Evolutionary conservation across 306 rosid genomes (phyloP).

Genomic region (Cajanus cajan): DNA sequence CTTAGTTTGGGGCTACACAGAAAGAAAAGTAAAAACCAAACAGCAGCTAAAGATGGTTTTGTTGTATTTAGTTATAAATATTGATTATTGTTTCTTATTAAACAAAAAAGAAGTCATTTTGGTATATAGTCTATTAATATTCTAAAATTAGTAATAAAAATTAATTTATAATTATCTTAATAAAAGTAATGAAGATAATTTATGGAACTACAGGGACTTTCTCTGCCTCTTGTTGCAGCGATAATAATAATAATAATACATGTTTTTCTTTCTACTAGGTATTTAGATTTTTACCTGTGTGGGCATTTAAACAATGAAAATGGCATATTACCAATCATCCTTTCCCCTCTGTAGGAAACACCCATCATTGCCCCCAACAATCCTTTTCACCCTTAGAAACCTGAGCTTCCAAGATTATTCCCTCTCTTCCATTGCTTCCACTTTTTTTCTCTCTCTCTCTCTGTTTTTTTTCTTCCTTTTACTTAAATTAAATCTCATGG

Average conservation of each 20-base stretch:
- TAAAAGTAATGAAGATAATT: too few species aligned
- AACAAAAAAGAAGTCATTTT: too few species aligned
- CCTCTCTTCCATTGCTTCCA: slow-evolving; percentile 37
- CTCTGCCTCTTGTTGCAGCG: too few species aligned
- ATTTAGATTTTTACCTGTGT: slow-evolving; percentile 23
- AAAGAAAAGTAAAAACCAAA: background rate
- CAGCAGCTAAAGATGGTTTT: background rate
- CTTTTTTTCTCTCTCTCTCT: background rate
- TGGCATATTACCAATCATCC: slow-evolving; percentile 99
- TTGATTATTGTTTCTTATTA: background rate
- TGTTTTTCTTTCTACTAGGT: too few species aligned
- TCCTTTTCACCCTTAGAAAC: slow-evolving; percentile 95
- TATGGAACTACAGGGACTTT: too few species aligned
- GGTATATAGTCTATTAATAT: too few species aligned
- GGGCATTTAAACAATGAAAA: slow-evolving; percentile 87
- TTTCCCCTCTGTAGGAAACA: slow-evolving; percentile 99
- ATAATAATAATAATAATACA: too few species aligned
- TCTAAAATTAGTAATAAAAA: too few species aligned
- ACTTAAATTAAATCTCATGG: background rate
- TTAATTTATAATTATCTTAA: too few species aligned
- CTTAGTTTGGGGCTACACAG: background rate
- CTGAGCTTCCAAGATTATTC: slow-evolving; percentile 82
- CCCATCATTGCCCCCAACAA: slow-evolving; percentile 99
- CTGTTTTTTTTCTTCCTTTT: background rate
- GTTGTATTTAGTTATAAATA: background rate